A percentile compares a stretch with the other conserved stretches of the same genome.
phyloP scores from a whole-genome alignment of 176 grass and related monocot species.

The Musa itinerans region DNA sequence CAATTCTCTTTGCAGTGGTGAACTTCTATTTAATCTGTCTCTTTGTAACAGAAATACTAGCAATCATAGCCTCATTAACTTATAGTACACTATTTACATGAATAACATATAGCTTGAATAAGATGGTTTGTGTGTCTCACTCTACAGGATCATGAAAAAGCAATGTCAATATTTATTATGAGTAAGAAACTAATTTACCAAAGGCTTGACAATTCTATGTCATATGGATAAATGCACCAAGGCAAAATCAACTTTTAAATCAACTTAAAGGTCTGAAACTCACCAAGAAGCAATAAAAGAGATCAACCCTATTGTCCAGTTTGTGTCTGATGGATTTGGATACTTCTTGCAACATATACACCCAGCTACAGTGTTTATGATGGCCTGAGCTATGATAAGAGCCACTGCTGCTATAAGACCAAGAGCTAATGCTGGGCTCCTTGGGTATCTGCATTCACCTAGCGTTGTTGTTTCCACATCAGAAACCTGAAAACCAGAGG shows the following conservation, averaged over 20 bases:
- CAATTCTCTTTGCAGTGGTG: too few relatives aligned
- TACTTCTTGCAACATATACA: constrained; percentile 94
- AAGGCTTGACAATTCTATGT: too few relatives aligned
- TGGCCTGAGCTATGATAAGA: constrained; percentile 60
- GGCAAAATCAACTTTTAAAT: not conserved
- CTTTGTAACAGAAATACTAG: too few relatives aligned
- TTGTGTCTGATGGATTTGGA: constrained; percentile 55
- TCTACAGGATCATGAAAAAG: too few relatives aligned
- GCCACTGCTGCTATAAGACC: constrained; percentile 58
- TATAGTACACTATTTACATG: too few relatives aligned
- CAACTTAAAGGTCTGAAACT: constrained; percentile 11
- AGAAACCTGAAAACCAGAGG: constrained; percentile 26
- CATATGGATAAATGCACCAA: not conserved
- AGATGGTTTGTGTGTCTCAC: too few relatives aligned
- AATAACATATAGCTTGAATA: too few relatives aligned
- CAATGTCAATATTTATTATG: too few relatives aligned
- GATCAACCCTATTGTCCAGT: constrained; percentile 77
- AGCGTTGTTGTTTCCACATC: constrained; percentile 41
- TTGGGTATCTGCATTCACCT: constrained; percentile 64
- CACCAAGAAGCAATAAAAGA: constrained; percentile 94
- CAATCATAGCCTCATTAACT: too few relatives aligned
- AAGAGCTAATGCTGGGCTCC: constrained; percentile 61
- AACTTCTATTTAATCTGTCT: too few relatives aligned
- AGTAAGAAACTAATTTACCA: too few relatives aligned
- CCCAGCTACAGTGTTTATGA: constrained; percentile 70